Percentiles rank a stretch among this genome's conserved stretches.
These are phyloP conservation scores for Termitomyces eurrhizus DNA, from an alignment of 768 basidiomycete species.

Conservation along the genomic window DNA sequence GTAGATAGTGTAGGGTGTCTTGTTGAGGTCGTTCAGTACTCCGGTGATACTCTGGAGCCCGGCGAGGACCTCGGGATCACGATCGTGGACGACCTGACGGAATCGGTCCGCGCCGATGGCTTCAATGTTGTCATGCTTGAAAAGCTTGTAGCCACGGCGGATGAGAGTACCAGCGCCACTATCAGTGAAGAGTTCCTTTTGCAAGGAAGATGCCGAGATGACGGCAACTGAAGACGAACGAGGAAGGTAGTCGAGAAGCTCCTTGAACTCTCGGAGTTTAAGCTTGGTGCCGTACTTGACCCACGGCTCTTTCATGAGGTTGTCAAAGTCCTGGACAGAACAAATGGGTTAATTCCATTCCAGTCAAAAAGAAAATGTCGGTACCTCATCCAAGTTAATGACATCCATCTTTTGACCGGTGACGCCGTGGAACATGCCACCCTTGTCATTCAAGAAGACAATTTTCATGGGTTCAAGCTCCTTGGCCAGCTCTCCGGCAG, in stretches of 20 bases:
- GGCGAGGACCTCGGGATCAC: conserved; percentile 85
- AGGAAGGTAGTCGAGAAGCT: conserved; percentile 95
- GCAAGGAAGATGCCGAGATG: conserved; percentile 87
- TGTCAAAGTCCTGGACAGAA: conserved; percentile 78
- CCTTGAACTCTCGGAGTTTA: conserved; percentile 98
- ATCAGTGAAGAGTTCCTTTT: conserved; percentile 99
- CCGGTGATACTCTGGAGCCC: conserved; percentile 86
- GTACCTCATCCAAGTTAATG: conserved; percentile 95
- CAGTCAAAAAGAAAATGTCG: conserved; percentile 10
- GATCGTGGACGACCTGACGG: conserved; percentile 91
- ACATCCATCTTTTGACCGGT: conserved; percentile 94
- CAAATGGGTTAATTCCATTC: conserved; percentile 2
- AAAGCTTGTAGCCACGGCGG: conserved; percentile 96
- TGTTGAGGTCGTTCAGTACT: conserved; percentile 77
- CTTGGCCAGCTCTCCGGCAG: conserved; percentile 96
- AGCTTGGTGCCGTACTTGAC: conserved; percentile 99
- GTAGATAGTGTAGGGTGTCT: conserved; percentile 88
- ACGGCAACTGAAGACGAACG: conserved; percentile 98
- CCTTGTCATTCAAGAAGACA: conserved; percentile 97
- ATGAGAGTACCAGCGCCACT: conserved; percentile 97
- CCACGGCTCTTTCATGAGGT: conserved; percentile 97
- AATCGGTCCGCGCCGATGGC: conserved; percentile 90
- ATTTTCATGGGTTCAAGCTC: conserved; percentile 99
- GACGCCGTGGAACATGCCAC: conserved; percentile 95
- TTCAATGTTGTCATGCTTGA: conserved; percentile 81